Evolutionary conservation across 2,329 filamentous ascomycete genomes (phyloP), one percentile per base, ranked within the genome.

Genomic region (Microcera coccophila): DNA sequence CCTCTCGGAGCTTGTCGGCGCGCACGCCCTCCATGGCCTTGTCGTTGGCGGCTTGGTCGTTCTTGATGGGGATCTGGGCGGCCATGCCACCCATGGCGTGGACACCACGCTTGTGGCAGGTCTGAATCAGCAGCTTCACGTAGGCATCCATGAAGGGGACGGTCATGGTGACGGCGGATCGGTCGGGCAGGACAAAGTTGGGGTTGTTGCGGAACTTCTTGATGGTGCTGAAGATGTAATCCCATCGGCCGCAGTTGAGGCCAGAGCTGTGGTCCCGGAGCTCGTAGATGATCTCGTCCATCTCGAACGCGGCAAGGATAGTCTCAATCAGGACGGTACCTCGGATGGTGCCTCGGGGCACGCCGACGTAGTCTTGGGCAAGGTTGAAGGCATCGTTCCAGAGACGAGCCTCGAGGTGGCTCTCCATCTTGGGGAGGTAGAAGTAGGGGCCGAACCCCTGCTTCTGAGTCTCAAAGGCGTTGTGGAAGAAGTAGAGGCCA

Each of bases 211-310:
- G 88, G 85, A 97, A 95, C 71, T 95, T 95, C 81, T 98, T 98
- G 77, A 98, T 97, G 63, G 91, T 89, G 67, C 86, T 93, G 79
- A 98, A 98, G 73, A 98, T 97, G 78, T 98, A 98, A 66, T 98
- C 93, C 93, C 93, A 98, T 57, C 93, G 86, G 53, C 93, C 93
- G 70, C 93, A 97, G 82, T 98, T 98, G 62, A 98, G 81, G 36
- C 93, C 93, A 5, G 91, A 86, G 67, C 85, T 91, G 76, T 98
- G 93, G 64, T 97, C 91, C 48, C 93, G 86, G 55, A 98, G 84
- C 75, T 97, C 93, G 70, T 96, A 98, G 72, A 98, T 97, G 71
- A 98, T 97, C 82, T 98, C 93, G 61, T 98, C 93, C 93, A 98
- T 98, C 78, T 98, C 93, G 62, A 98, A 98, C 14, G 91, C 93